Evolutionary conservation across 164 flowering plant genomes (phyloP).

Genomic region (Vitis rupestris): DNA sequence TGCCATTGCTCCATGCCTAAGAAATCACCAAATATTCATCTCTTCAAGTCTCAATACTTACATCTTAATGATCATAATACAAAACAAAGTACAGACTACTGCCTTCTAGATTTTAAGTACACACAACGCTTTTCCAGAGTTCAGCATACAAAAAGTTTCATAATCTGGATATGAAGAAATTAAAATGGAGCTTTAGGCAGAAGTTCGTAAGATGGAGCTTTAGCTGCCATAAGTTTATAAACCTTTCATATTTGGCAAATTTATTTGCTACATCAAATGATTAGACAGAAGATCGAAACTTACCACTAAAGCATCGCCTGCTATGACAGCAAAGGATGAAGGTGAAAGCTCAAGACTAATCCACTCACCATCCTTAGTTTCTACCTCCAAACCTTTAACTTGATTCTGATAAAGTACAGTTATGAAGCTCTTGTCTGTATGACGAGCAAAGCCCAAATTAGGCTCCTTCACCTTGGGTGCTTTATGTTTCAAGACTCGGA

Average conservation of each 20-base stretch:
- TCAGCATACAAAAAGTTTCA: too few species aligned
- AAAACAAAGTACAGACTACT: too few species aligned
- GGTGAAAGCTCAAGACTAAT: constrained; percentile 23
- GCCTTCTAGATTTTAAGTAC: too few species aligned
- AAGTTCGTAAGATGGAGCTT: too few species aligned
- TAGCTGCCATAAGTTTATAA: too few species aligned
- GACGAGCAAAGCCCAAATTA: constrained; percentile 16
- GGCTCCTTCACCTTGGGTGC: constrained; percentile 18
- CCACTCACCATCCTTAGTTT: constrained; percentile 25
- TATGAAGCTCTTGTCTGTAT: constrained; percentile 30
- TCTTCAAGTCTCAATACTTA: too few species aligned
- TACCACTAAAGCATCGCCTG: constrained; percentile 29
- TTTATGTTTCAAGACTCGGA: constrained; percentile 27
- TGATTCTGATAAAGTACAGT: constrained; percentile 31
- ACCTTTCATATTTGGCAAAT: too few species aligned
- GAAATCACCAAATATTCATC: too few species aligned
- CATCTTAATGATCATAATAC: too few species aligned
- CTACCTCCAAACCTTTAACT: constrained; percentile 23
- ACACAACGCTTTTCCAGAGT: too few species aligned
- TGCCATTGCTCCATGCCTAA: constrained; percentile 31
- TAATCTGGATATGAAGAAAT: too few species aligned
- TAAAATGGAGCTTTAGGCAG: too few species aligned
- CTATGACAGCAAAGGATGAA: constrained; percentile 25
- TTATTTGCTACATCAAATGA: not conserved
- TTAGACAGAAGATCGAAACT: not conserved